Percentiles rank a stretch among this genome's conserved stretches.
Evolutionary conservation across 2,329 filamentous ascomycete species (phyloP).

Genomic region (Penicillium glabrum): DNA sequence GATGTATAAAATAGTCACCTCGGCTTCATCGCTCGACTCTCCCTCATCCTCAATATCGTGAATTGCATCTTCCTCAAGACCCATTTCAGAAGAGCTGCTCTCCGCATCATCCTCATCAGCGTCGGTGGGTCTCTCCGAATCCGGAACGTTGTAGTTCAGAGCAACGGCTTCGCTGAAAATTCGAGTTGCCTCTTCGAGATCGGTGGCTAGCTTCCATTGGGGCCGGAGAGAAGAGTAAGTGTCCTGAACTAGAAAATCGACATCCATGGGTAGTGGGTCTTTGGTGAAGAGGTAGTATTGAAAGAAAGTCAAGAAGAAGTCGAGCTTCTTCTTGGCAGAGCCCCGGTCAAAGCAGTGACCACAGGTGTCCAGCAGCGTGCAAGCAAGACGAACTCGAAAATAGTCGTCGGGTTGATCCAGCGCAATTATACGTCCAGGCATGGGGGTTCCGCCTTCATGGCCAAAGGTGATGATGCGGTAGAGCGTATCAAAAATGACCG

Average conservation of each 20-base stretch:
- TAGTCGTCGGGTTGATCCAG: constrained; percentile 91
- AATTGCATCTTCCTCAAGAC: constrained; percentile 60
- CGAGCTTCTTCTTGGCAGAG: constrained; percentile 90
- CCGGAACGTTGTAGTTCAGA: constrained; percentile 81
- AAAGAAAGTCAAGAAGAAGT: constrained; percentile 95
- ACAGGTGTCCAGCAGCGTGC: constrained; percentile 88
- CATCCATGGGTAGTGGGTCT: constrained; percentile 87
- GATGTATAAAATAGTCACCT: constrained; percentile 27
- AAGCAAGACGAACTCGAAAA: constrained; percentile 88
- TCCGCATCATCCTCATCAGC: constrained; percentile 74
- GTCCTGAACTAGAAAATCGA: constrained; percentile 95
- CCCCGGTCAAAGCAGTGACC: constrained; percentile 96
- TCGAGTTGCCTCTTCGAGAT: constrained; percentile 77
- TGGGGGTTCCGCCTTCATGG: constrained; percentile 76
- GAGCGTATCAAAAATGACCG: constrained; percentile 90
- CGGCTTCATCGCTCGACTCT: constrained; percentile 51
- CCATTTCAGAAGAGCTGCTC: constrained; percentile 74
- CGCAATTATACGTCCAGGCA: constrained; percentile 72
- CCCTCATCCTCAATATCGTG: constrained; percentile 58
- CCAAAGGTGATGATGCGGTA: constrained; percentile 95
- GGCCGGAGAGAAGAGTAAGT: constrained; percentile 81
- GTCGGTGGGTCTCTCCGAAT: constrained; percentile 67
- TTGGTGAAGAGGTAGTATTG: constrained; percentile 93
- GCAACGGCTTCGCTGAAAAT: constrained; percentile 85
- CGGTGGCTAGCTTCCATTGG: constrained; percentile 85